A percentile compares a stretch with the other conserved stretches of the same genome.
Evolutionary conservation across 495 filamentous ascomycete genomes (phyloP).

Genomic region (Oleoguttula mirabilis): DNA sequence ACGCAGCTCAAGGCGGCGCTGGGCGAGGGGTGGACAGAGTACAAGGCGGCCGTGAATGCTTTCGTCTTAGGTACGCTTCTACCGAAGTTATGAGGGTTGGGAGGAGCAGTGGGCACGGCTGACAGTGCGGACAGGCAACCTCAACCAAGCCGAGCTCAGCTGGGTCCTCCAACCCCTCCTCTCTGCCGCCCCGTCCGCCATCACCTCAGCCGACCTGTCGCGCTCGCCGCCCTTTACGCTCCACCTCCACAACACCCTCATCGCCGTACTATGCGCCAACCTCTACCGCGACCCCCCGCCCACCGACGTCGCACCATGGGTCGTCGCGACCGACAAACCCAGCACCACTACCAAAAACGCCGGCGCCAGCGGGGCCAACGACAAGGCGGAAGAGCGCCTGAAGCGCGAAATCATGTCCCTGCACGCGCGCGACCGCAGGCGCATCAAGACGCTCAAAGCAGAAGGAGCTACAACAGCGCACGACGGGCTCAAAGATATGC

Average conservation of each 20-base stretch:
- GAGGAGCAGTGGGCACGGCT: constrained; percentile 10
- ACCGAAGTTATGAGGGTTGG: constrained; percentile 37
- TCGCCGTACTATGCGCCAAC: constrained; percentile 78
- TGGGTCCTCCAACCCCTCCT: constrained; percentile 61
- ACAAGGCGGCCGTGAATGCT: constrained; percentile 68
- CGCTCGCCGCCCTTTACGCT: constrained; percentile 50
- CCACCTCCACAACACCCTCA: constrained; percentile 83
- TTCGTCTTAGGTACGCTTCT: constrained; percentile 82
- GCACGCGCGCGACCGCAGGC: constrained; percentile 67
- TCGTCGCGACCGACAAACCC: constrained; percentile 93
- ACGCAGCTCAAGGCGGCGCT: constrained; percentile 70
- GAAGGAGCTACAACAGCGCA: background rate
- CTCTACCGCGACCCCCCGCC: constrained; percentile 75
- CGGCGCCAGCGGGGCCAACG: constrained; percentile 41
- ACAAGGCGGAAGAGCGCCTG: constrained; percentile 78
- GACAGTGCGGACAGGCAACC: constrained; percentile 51
- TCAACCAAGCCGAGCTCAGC: constrained; percentile 75
- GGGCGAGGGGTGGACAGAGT: constrained; percentile 74
- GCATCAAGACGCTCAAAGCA: constrained; percentile 28
- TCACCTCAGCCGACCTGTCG: constrained; percentile 1
- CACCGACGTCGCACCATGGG: constrained; percentile 78
- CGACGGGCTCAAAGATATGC: constrained; percentile 9
- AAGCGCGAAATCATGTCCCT: constrained; percentile 94
- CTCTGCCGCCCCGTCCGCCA: constrained; percentile 30
- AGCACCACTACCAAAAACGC: constrained; percentile 62